These are phyloP conservation scores for Hanseniaspora nectarophila DNA, from an alignment of 805 yeast species.

Conservation along the genomic window DNA sequence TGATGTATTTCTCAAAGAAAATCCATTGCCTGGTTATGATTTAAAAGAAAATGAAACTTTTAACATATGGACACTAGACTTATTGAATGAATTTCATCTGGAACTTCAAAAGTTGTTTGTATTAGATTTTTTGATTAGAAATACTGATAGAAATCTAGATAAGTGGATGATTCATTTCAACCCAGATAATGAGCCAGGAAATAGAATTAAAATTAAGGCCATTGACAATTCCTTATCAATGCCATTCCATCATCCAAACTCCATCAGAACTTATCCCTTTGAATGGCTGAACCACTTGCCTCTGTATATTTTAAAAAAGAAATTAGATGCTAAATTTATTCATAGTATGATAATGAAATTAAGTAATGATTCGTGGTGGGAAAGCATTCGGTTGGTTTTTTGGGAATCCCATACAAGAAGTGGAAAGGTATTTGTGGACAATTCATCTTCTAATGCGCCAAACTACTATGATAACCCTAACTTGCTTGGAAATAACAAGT, in stretches of 20 bases:
- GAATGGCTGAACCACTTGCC: conserved; percentile 66
- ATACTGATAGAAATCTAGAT: conserved; percentile 63
- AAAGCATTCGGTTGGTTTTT: conserved; percentile 30
- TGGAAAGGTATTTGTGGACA: conserved; percentile 4
- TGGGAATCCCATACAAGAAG: conserved; percentile 13
- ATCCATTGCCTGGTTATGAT: conserved; percentile 44
- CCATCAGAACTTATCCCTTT: conserved; percentile 67
- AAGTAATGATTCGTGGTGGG: conserved; percentile 63
- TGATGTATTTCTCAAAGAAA: conserved; percentile 40
- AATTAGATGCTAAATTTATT: conserved; percentile 47
- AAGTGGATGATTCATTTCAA: conserved; percentile 60
- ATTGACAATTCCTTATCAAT: conserved; percentile 65
- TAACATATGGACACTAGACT: conserved; percentile 18
- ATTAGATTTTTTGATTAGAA: conserved; percentile 58
- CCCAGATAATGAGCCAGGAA: conserved; percentile 28
- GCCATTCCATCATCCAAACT: conserved; percentile 77
- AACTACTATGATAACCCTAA: conserved; percentile 31
- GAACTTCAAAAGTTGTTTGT: conserved; percentile 60
- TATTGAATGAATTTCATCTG: conserved; percentile 40
- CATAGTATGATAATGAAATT: conserved; percentile 45
- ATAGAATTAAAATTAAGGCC: conserved; percentile 46
- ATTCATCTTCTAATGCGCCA: background rate
- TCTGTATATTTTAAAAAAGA: conserved; percentile 49
- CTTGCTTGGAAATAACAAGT: conserved; percentile 47
- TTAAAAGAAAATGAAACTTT: conserved; percentile 16